Conservation (phyloP, 306 rosid genomes). For the Dalbergia oliveri region DNA sequence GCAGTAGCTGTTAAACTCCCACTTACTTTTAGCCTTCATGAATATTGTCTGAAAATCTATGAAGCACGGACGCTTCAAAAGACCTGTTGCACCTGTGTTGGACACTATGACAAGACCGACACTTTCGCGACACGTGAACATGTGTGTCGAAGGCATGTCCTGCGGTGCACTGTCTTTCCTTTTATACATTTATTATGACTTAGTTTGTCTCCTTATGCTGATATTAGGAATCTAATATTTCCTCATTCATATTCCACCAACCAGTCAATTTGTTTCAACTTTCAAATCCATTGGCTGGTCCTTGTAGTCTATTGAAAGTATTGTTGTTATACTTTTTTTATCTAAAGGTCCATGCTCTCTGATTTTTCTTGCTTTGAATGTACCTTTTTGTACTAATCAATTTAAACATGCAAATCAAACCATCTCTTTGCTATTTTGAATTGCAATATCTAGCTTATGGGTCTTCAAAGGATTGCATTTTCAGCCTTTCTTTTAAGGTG, state of each 20-base stretch:
- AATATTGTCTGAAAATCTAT: neutral
- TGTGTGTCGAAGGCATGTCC: too few relatives aligned
- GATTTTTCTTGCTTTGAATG: slow-evolving; percentile 1
- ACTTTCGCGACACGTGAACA: too few relatives aligned
- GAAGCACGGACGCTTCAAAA: too few relatives aligned
- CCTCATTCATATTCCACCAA: slow-evolving; percentile 18
- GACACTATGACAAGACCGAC: too few relatives aligned
- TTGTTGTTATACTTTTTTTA: slow-evolving; percentile 16
- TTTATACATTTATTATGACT: neutral
- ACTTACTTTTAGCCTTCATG: neutral
- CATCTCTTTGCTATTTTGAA: neutral
- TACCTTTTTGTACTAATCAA: neutral
- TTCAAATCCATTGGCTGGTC: neutral
- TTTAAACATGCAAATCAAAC: neutral
- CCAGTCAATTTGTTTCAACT: neutral
- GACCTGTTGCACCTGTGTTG: too few relatives aligned
- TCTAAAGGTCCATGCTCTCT: slow-evolving; percentile 11
- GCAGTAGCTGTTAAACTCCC: too few relatives aligned
- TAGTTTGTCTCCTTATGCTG: neutral
- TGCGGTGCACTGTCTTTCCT: neutral
- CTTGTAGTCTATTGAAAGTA: neutral
- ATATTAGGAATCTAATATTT: slow-evolving; percentile 7
- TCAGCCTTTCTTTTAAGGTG: neutral
- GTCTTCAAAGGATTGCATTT: neutral
- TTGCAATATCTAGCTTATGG: neutral